These are phyloP conservation scores for Arthrobotrys pseudoclavata DNA, from an alignment of 2,329 filamentous ascomycete species.

Conservation along the genomic window DNA sequence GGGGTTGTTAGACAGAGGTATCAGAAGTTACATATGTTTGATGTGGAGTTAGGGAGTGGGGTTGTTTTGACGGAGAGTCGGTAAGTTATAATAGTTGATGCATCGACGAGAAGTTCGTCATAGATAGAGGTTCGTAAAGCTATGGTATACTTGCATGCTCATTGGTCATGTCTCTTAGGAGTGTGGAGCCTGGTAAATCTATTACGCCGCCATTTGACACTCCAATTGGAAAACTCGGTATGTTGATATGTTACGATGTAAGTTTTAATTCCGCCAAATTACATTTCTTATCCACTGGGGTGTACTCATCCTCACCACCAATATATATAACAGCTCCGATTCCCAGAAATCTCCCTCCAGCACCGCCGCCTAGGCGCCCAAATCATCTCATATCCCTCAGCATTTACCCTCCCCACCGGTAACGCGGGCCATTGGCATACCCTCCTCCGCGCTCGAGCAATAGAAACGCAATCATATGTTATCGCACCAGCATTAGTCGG, in stretches of 20 bases:
- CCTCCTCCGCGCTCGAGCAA: conserved; percentile 82
- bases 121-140: too few relatives aligned
- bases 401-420: conserved; percentile 89
- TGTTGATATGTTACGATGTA: conserved; percentile 88
- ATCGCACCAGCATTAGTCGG: conserved; percentile 88
- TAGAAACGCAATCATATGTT: conserved; percentile 90
- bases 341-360: conserved; percentile 79
- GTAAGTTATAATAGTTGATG: conserved; percentile 63
- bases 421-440: conserved; percentile 83
- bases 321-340: conserved; percentile 72
- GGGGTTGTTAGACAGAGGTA: conserved; percentile 76
- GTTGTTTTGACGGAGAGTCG: conserved; percentile 75
- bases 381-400: conserved; percentile 86
- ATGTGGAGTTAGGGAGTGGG: conserved; percentile 74
- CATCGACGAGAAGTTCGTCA: too few relatives aligned
- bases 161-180: conserved; percentile 63
- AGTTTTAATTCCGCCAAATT: conserved; percentile 24
- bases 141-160: too few relatives aligned
- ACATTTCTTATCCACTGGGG: not conserved
- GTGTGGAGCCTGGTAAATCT: conserved; percentile 76
- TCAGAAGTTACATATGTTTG: conserved; percentile 93
- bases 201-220: conserved; percentile 81
- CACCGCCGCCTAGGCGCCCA: conserved; percentile 78
- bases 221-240: conserved; percentile 79
- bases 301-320: not conserved